Base-by-base conservation (phyloP, 345 rosid genomes). In the Combretum micranthum region DNA sequence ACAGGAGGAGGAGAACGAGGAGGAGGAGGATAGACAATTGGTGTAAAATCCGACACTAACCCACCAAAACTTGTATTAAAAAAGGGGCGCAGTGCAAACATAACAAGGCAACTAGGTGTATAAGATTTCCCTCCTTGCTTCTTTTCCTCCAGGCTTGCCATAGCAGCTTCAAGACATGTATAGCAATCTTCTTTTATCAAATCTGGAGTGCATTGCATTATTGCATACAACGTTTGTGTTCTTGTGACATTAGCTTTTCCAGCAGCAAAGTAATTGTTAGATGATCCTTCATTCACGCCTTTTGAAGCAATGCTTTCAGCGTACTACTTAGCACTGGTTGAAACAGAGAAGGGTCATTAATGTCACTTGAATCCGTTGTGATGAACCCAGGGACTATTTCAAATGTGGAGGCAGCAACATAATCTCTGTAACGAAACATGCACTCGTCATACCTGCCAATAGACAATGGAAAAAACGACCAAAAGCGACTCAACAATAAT, bases 121-220 rank as follows among this genome's bases (percentile, higher is more conserved):
- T 72, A 12, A 15, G 70, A 64, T 61, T 68, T 56, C 1, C 71
- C 87, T 8, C 83, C 87, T 12, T 17, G 23, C 25, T 45, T 19
- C 22, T 64, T 53, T 6, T 0, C 2, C 1, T 70, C 69, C 18
- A 72, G 19, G 25, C 4, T 4, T 2, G 61, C n/a, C 19, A 76
- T 65, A 8, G 68, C 67, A 1, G 3, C 44, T 21, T 52, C 46
- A 17, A 80, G 66, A 62, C 85, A 80, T 21, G 42, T 49, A 4
- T 53, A 32, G 56, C 78, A 80, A 8, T 52, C 74, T 1, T 0
- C 14, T 11, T 20, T 19, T 7, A 78, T 64, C 23, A 80, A 23
- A 58, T 80, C 86, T 20, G 73, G 82, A 2, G 82, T 74, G 61
- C 89, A 83, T 72, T 83, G 84, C 8, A 20, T 75, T 1, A 83